Base-by-base conservation (phyloP, 306 rosid species). In the Inga oerstediana region DNA sequence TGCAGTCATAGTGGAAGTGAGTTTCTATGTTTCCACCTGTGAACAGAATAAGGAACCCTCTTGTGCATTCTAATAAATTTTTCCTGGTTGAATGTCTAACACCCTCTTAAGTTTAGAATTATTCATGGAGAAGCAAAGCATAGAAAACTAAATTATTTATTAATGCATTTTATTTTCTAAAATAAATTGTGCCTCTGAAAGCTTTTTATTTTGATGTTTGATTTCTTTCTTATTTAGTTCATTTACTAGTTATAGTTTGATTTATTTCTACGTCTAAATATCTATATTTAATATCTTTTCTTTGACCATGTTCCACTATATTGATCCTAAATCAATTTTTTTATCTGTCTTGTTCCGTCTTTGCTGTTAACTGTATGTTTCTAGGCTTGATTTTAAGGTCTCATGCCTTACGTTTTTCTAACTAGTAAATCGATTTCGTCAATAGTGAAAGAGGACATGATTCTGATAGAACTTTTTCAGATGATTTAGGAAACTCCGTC, bases 1-100 rank as follows among this genome's bases (percentile, higher is more conserved):
- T 88, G 99, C 99, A 49, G 99, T 96, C 75, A 87, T 96, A 83
- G 91, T 96, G 37, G 99, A 96, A 87, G 99, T 96, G 85, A 89
- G 96, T 91, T 76, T 75, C 49, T 76, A 79, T 30, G 22, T 75
- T 66, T 64, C 72, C 61, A 2, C 72, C 75, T 59, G 66, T 67
- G 77, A 73, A 71, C 66, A 39, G 70, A 70, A 79, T 75, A 32
- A 27, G 81, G 61, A 72, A 78, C 64, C 71, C 64, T 70, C 56
- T 81, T 56, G 10, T 73, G 52, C 46, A 20, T 72, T 77, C 76
- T 76, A 35, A 27, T 76, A 74, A 32, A 24, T 78, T 84, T 77
- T 80, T 68, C 61, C 49, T 35, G 78, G 49, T 68, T 56, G 65
- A 68, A 24, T 69, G 30, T 54, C 32, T 45, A 3, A 32, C 70